These are phyloP conservation scores for Tuber microsphaerosporum DNA, from an alignment of 495 filamentous ascomycete genomes.

Conservation along the genomic window DNA sequence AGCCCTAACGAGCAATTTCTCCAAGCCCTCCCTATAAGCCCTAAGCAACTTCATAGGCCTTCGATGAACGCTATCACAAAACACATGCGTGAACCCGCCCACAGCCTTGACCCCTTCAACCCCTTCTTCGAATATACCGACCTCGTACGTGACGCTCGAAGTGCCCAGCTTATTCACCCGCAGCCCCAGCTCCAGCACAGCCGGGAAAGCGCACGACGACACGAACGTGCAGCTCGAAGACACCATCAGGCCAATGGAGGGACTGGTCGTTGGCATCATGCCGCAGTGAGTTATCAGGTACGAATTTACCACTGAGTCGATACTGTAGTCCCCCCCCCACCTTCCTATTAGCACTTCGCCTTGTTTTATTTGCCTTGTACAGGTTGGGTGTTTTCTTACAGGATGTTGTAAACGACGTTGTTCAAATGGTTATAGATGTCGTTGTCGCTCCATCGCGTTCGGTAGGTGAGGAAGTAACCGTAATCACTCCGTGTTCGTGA, in stretches of 20 bases:
- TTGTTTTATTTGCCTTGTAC: not conserved
- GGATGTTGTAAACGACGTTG: constrained; percentile 73
- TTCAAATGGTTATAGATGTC: constrained; percentile 91
- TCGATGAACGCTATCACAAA: constrained; percentile 66
- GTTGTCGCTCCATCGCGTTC: constrained; percentile 92
- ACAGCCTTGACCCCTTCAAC: constrained; percentile 73
- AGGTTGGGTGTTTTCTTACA: constrained; percentile 45
- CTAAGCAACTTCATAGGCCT: constrained; percentile 58
- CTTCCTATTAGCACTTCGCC: constrained; percentile 4
- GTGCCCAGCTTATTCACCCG: constrained; percentile 76
- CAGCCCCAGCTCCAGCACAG: constrained; percentile 70
- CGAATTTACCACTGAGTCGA: constrained; percentile 82
- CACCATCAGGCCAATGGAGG: constrained; percentile 74
- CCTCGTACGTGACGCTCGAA: constrained; percentile 87
- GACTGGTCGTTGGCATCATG: constrained; percentile 60
- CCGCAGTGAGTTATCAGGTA: constrained; percentile 78
- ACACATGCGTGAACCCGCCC: constrained; percentile 83
- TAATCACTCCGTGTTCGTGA: constrained; percentile 64
- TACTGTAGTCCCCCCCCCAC: constrained; percentile 30
- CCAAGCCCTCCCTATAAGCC: constrained; percentile 51
- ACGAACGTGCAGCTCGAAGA: constrained; percentile 80
- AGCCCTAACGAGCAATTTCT: constrained; percentile 32
- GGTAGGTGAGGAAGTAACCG: constrained; percentile 68
- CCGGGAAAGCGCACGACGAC: constrained; percentile 72
- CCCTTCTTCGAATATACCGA: constrained; percentile 74